Base-by-base conservation (phyloP, 768 basidiomycete species). In the Phaeolepiota aurea region DNA sequence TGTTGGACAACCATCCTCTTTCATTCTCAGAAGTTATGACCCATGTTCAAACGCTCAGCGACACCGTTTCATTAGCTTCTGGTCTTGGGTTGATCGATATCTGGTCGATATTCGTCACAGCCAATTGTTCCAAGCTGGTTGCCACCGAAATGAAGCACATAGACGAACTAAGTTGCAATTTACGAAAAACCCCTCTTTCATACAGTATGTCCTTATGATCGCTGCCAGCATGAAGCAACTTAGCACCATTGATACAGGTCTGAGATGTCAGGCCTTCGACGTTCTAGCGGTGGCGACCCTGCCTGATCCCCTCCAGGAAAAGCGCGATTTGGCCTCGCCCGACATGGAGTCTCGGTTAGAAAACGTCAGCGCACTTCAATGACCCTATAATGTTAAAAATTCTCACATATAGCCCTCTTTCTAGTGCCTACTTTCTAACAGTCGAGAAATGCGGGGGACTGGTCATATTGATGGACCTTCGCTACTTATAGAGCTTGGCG, bases 51-150 rank as follows among this genome's bases (percentile, higher is more conserved):
- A 49, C 52, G 4, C 62, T 93, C 2, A 63, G 69, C 25, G 57
- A 67, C 3, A 52, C 64, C 2, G 65, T 85, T 12, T 74, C 73
- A 2, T 69, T 79, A 12, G 76, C 77, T 4, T 72, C 76, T n/a
- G 92, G 93, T 3, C 65, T 77, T 18, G 85, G 82, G 16, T 63
- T 92, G 55, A 61, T 72, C 14, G 68, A 79, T 15, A 74, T 94
- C 23, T 94, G 90, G 90, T 63, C 68, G 10, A 56, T 54, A 4
- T 57, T 80, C 41, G 68, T 59, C 20, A 32, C 56, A 16, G 57
- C 57, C 12, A 46, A 53, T 22, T 40, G 48, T 13, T 37, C 54
- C 5, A n/a, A 43, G 25, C 20, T 44, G 12, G 37, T 48, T 10
- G 19, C 43, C 3, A 14, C 42, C n/a, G 38, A 45, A 14, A 21